Base-by-base conservation (phyloP, 2,329 filamentous ascomycete genomes). In the Pestalotiopsis sp. region DNA sequence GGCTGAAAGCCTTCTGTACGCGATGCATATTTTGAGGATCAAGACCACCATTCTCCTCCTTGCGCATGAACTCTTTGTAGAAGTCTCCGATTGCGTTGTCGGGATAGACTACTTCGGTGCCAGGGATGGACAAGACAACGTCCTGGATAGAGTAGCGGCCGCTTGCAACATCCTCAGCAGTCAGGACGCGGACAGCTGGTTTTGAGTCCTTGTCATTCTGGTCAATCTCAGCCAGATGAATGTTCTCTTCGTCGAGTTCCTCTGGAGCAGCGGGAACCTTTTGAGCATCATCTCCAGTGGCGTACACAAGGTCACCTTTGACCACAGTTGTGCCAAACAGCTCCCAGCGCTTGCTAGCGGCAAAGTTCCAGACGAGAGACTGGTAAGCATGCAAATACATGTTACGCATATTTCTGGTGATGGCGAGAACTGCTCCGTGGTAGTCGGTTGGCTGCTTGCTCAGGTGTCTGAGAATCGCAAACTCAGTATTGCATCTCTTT, bases 341-440 rank as follows among this genome's bases (percentile, higher is more conserved):
- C 57, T 90, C 88, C 92, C 94, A 97, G 61, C 96, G 92, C 74
- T 92, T 90, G 72, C 93, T 94, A 1, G 90, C 93, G 13, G 90
- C 93, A 73, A 90, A 89, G 82, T 99, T 99, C 95, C 95, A 99
- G 9, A 99, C 91, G 49, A 94, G 88, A 5, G 93, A 97, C 80
- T 99, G 96, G 81, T 98, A 98, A 4, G 96, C 95, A 79, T 99
- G 96, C 17, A 97, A 91, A 78, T 98, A 99, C 92, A 99, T 98
- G 69, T 94, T 89, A 58, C 94, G 89, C 74, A 98, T 85, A 63
- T 93, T 94, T 20, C 95, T 88, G 27, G 92, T 92, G 71, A 99
- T 95, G 67, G 88, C 87, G 76, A 92, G 88, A 65, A 99, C 81
- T 0, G 96, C 94, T 27, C 95, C 95, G 69, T 93, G 86, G 78